These are phyloP conservation scores for Musa balbisiana DNA, from an alignment of 202 grass and related monocot species.

Conservation along the genomic window DNA sequence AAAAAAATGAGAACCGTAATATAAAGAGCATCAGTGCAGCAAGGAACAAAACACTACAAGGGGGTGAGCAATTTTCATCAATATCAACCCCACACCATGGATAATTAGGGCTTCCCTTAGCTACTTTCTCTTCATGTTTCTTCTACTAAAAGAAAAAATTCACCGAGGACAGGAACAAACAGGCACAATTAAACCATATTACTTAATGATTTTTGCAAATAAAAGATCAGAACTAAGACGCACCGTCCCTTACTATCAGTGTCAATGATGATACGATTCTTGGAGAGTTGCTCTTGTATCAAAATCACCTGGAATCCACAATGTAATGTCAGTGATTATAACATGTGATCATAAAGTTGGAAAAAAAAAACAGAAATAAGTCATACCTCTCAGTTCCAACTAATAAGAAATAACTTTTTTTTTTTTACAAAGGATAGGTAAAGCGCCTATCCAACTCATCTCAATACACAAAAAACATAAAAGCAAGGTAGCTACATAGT, in stretches of 20 bases:
- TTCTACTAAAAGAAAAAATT: not conserved
- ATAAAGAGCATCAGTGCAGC: no score
- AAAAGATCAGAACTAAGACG: not conserved
- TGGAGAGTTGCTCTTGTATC: conserved; percentile 96
- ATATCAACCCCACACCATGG: not conserved
- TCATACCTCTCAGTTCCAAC: not conserved
- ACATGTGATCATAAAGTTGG: conserved; percentile 9
- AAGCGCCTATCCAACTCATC: not conserved
- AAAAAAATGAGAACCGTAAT: no score
- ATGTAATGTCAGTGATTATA: not conserved
- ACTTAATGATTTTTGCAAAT: not conserved
- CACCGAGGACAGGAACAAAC: not conserved
- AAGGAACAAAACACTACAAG: no score
- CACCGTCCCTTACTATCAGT: conserved; percentile 80
- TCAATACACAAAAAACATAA: not conserved
- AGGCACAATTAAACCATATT: not conserved
- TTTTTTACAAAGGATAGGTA: not conserved
- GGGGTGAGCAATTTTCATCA: not conserved
- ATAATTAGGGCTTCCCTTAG: not conserved
- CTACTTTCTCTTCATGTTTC: not conserved
- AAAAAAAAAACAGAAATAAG: not conserved
- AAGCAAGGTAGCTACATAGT: not conserved
- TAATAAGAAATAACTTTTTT: not conserved
- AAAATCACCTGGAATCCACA: conserved; percentile 73
- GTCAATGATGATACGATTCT: conserved; percentile 95